A percentile compares a stretch with the other conserved stretches of the same genome.
Conservation (phyloP, 148 eudicot genomes). For the Polygonum maritimum region DNA sequence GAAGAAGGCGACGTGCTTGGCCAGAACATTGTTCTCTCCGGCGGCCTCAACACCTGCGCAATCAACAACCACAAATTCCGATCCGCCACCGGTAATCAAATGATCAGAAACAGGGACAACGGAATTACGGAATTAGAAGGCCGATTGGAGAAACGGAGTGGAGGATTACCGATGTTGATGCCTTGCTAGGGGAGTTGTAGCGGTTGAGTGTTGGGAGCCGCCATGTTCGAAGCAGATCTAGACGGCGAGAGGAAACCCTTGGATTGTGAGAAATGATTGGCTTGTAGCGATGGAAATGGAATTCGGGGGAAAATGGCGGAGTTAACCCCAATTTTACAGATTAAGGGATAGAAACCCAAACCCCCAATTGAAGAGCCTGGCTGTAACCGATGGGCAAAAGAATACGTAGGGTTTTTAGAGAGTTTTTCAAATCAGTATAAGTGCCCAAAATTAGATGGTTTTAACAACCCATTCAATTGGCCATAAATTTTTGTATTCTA, state of each 20-base stretch:
- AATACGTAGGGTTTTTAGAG: no score
- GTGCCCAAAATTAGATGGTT: no score
- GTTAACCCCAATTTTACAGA: no score
- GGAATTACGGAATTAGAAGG: background rate
- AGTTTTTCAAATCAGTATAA: no score
- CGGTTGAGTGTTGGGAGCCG: slow-evolving; percentile 5
- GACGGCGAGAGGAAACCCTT: background rate
- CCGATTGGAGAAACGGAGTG: background rate
- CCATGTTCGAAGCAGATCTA: background rate
- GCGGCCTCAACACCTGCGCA: slow-evolving; percentile 8
- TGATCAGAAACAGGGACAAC: background rate
- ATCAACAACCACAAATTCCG: background rate
- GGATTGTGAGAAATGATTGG: background rate
- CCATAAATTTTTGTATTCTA: no score
- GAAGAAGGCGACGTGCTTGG: slow-evolving; percentile 60
- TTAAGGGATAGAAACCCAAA: no score
- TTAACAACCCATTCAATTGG: no score
- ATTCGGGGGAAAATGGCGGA: background rate
- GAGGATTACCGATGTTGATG: background rate
- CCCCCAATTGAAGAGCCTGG: no score
- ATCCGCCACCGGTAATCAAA: background rate
- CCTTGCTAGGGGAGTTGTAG: background rate
- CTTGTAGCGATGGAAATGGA: background rate
- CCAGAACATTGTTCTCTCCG: slow-evolving; percentile 32
- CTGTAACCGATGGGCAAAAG: no score